A percentile compares a stretch with the other conserved stretches of the same genome.
Conservation (phyloP, 129 eudicot species). For the Pittosporum tobira region DNA sequence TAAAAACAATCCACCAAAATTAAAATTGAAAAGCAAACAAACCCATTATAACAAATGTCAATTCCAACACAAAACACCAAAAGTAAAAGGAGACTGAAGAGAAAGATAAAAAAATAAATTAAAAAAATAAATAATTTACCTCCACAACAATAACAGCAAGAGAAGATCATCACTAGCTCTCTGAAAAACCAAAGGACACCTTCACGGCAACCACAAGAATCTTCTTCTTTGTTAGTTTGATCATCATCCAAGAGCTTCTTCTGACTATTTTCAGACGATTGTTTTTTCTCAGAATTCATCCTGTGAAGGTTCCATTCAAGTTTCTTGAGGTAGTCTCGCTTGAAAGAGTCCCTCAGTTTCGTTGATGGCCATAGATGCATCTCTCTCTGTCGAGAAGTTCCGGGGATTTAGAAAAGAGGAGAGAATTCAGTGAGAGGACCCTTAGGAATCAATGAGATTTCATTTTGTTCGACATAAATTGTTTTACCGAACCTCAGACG, state of each 20-base stretch:
- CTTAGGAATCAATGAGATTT: too few species aligned
- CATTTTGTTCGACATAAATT: too few species aligned
- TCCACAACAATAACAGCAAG: conserved; percentile 56
- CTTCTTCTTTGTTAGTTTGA: not conserved
- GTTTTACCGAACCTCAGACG: too few species aligned
- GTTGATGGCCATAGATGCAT: conserved; percentile 63
- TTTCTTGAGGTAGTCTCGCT: conserved; percentile 31
- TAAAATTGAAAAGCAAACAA: not conserved
- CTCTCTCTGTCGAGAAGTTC: conserved; percentile 12
- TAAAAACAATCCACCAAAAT: not conserved
- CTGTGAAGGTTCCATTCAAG: conserved; percentile 31
- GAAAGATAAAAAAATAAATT: not conserved
- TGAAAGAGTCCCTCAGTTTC: conserved; percentile 44
- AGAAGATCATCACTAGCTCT: conserved; percentile 28
- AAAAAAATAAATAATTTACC: conserved; percentile 12
- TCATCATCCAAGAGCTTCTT: conserved; percentile 14
- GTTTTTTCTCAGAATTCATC: conserved; percentile 25
- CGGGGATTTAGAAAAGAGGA: too few species aligned
- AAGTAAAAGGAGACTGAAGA: too few species aligned
- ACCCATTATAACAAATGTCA: not conserved
- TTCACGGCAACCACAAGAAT: not conserved
- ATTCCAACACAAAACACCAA: not conserved
- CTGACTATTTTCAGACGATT: conserved; percentile 4
- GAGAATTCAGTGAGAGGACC: too few species aligned
- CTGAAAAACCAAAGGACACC: conserved; percentile 20